Base-by-base conservation (phyloP, 2,329 filamentous ascomycete genomes). In the Ascochyta clinopodiicola region DNA sequence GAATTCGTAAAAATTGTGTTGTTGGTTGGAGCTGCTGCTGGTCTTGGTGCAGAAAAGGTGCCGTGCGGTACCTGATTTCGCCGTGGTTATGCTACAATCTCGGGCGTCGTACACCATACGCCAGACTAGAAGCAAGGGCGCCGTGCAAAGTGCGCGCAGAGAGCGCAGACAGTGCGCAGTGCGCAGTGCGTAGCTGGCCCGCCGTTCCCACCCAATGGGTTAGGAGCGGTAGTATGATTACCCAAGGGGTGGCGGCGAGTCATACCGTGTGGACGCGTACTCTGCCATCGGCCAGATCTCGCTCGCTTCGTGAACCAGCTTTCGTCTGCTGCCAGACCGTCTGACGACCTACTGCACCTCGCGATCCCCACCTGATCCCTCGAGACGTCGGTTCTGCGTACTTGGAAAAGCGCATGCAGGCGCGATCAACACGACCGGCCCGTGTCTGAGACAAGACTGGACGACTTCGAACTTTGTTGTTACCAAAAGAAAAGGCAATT, bases 51-150 rank as follows among this genome's bases (percentile, higher is more conserved):
- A 17, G 17, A 17, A 17, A 17, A 17, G 17, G 17, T 17, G 36
- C 29, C 37, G 27, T 59, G 56, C 53, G 56, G 59, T 64, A 64
- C 56, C 49, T 60, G 59, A 61, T 63, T 64, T 65, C 66, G 67
- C 47, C 62, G 58, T 17, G 44, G 25, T 57, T 48, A 48, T 57
- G 54, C 54, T 59, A 58, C 60, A 60, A 64, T 61, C 51, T 56
- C 54, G 60, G 59, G 60, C 61, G 62, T 70, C 60, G 62, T 66
- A 69, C 29, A 31, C 29, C 66, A 69, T 65, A 69, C 29, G 12
- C 29, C 65, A 69, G 63, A 59, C 44, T 52, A 58, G 44, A 65
- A 60, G 67, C 67, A 69, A 69, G 67, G 65, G 63, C 22, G 22
- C 22, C 4, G 22, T 24, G 22, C 22, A 24, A 24, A 24, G 22